A percentile compares a stretch with the other conserved stretches of the same genome.
These are phyloP conservation scores for Perilla frutescens DNA, from an alignment of 257 asterid species.

Conservation along the genomic window DNA sequence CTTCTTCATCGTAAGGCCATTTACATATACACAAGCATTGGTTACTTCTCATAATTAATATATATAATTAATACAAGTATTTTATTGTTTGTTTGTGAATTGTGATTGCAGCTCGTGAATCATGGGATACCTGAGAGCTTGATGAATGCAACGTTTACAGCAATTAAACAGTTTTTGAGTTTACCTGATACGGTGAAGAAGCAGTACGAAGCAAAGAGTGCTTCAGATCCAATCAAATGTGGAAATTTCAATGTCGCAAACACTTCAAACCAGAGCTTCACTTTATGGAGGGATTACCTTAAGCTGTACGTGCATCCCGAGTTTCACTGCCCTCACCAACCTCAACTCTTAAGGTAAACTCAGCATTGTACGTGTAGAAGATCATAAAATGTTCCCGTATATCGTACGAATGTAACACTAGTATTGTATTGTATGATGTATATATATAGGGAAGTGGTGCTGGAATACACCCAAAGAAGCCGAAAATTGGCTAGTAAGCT, in stretches of 20 bases:
- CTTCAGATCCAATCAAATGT: slow-evolving; percentile 45
- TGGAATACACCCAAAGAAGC: not conserved
- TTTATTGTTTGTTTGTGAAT: no score
- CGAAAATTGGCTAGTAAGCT: not conserved
- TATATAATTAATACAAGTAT: no score
- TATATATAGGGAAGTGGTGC: not conserved
- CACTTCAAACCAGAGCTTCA: slow-evolving; percentile 27
- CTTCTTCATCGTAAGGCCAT: slow-evolving; percentile 36
- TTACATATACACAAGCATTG: not conserved
- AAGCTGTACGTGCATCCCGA: no score
- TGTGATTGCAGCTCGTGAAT: slow-evolving; percentile 43
- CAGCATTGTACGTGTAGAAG: no score
- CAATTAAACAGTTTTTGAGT: slow-evolving; percentile 34
- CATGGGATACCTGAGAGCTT: slow-evolving; percentile 48
- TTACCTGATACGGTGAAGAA: slow-evolving; percentile 44
- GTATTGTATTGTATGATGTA: not conserved
- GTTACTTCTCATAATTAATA: no score
- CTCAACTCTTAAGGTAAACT: slow-evolving; percentile 21
- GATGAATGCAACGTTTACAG: slow-evolving; percentile 35
- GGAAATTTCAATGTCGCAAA: slow-evolving; percentile 31
- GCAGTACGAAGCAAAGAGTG: slow-evolving; percentile 35
- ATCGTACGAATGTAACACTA: no score
- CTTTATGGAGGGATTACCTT: no score
- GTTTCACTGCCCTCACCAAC: no score
- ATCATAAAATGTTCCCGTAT: no score